Conservation (phyloP, 352 stramenopile species). For the Phytophthora brassicae region DNA sequence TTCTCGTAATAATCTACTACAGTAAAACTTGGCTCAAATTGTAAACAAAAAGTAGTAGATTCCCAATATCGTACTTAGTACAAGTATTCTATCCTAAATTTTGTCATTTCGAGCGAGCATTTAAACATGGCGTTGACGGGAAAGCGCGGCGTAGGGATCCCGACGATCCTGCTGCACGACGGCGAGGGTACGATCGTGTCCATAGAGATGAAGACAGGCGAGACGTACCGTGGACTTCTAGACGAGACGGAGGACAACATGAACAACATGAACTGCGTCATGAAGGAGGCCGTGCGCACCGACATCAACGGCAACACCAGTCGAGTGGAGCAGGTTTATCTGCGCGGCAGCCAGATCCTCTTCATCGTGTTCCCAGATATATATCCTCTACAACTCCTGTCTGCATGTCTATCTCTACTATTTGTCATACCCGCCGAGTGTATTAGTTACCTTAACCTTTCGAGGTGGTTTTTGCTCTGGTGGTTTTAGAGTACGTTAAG, state of each 20-base stretch:
- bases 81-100: neutral
- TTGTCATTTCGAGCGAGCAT: slow-evolving; percentile 10
- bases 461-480: slow-evolving; percentile 22
- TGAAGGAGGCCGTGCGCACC: slow-evolving; percentile 85
- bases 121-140: slow-evolving; percentile 75
- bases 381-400: slow-evolving; percentile 62
- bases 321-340: slow-evolving; percentile 81
- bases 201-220: slow-evolving; percentile 85
- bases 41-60: neutral
- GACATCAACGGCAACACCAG: slow-evolving; percentile 81
- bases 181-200: slow-evolving; percentile 88
- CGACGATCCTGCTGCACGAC: slow-evolving; percentile 85
- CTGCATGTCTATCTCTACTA: slow-evolving; percentile 6
- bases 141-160: slow-evolving; percentile 84
- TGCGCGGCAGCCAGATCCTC: slow-evolving; percentile 85
- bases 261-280: slow-evolving; percentile 92
- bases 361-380: slow-evolving; percentile 90
- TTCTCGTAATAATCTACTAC: too few relatives aligned
- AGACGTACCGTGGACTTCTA: slow-evolving; percentile 83
- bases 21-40: too few relatives aligned
- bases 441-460: slow-evolving; percentile 31
- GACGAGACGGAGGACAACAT: slow-evolving; percentile 91
- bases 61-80: slow-evolving; percentile 17
- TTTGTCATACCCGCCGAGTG: too few relatives aligned
- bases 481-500: slow-evolving; percentile 60